Base-by-base conservation (phyloP, 352 stramenopile species). In the Phytophthora constricta region DNA sequence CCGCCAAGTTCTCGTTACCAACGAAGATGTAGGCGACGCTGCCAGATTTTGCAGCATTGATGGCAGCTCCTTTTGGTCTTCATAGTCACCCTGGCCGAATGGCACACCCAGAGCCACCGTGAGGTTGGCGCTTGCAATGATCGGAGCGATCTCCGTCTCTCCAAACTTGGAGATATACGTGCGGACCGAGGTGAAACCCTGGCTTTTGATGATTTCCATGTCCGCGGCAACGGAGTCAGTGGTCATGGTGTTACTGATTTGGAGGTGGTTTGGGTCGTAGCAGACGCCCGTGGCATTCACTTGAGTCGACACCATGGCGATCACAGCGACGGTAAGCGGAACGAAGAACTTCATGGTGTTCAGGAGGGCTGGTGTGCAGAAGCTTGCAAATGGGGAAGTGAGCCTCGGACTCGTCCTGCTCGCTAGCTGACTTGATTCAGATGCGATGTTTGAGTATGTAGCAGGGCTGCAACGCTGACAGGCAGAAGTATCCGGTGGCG, bases 141-240 rank as follows among this genome's bases (percentile, higher is more conserved):
- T 57, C 14, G 56, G 62, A 31, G 68, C 79, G 33, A 89, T 69
- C 22, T 84, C 70, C 7, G 62, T 80, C 43, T 59, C 41, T 22
- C 82, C 82, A 49, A 89, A 78, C 39, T 80, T 55, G 42, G 64
- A 81, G 56, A 91, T 89, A 70, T 89, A 90, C 43, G 82, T 91
- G 59, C 82, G 80, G 41, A 91, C 78, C 49, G 75, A 67, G 10
- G 52, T 77, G 68, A 89, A 91, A 54, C 80, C 82, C 27, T 79
- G 68, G 51, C 26, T 57, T 62, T 83, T 85, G 58, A 89, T 87
- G 39, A 48, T 68, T 4, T 50, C 37, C 59, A 91, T 78, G 50
- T 91, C 82, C 7, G 58, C 58, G 8, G 49, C 46, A 7, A 87
- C 72, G 20, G 65, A 70, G 8, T 48, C 20, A 28, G 69, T 59